Percentiles rank a stretch among this genome's conserved stretches.
Conservation (phyloP, 768 basidiomycete species). For the Phaeotremella fagi region DNA sequence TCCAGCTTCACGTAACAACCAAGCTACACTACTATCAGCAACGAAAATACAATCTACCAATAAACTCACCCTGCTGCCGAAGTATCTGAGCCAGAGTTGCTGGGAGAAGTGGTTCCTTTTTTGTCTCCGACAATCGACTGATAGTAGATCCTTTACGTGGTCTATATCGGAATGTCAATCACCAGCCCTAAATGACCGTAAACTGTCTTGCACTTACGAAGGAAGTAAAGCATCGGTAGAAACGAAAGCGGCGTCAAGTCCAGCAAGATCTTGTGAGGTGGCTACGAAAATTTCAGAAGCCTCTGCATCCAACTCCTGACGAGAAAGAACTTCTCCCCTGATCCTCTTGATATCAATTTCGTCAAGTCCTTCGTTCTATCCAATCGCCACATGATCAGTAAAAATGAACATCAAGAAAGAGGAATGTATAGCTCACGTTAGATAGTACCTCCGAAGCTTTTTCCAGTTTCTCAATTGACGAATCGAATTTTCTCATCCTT, state of each 20-base stretch:
- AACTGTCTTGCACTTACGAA: slow-evolving; percentile 18
- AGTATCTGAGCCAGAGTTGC: slow-evolving; percentile 30
- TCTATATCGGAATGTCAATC: too few relatives aligned
- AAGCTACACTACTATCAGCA: slow-evolving; percentile 10
- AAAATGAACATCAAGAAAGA: too few relatives aligned
- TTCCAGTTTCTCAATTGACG: slow-evolving; percentile 48
- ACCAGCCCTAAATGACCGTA: slow-evolving; percentile 22
- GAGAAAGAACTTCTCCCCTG: slow-evolving; percentile 28
- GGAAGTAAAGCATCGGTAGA: slow-evolving; percentile 31
- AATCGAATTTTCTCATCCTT: slow-evolving; percentile 51
- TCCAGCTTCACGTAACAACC: slow-evolving; percentile 24
- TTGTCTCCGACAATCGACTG: not conserved
- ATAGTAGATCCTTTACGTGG: slow-evolving; percentile 8
- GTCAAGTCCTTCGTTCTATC: slow-evolving; percentile 29
- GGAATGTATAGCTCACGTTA: slow-evolving; percentile 4
- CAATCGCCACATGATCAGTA: not conserved
- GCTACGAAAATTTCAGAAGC: slow-evolving; percentile 56
- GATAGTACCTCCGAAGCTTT: slow-evolving; percentile 17
- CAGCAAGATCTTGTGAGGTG: slow-evolving; percentile 35
- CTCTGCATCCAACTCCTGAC: slow-evolving; percentile 51
- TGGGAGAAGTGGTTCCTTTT: slow-evolving; percentile 29
- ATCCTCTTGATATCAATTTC: slow-evolving; percentile 28
- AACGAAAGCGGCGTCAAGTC: slow-evolving; percentile 53
- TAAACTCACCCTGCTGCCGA: slow-evolving; percentile 37
- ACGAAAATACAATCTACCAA: not conserved